Percentiles rank a stretch among this genome's conserved stretches.
phyloP scores from a whole-genome alignment of 2,329 filamentous ascomycete species.

The Periconia digitata region DNA sequence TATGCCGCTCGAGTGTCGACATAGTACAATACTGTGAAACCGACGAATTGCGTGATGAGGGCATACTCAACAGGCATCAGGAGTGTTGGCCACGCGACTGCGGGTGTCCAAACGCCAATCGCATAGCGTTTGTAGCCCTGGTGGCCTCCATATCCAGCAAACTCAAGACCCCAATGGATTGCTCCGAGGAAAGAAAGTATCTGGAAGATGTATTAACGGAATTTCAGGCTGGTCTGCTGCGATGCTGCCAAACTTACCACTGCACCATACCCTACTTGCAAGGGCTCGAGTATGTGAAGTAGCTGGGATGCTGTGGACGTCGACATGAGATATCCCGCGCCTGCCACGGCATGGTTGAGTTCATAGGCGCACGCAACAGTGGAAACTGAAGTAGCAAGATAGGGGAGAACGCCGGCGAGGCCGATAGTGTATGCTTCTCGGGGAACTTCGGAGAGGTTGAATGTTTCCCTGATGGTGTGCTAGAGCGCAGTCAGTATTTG shows the following conservation, averaged over 20 bases:
- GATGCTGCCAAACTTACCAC: slow-evolving; percentile 61
- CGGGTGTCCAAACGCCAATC: slow-evolving; percentile 77
- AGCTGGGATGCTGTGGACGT: slow-evolving; percentile 71
- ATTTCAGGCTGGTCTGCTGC: background rate
- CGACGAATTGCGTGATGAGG: slow-evolving; percentile 79
- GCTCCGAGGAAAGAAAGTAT: slow-evolving; percentile 94
- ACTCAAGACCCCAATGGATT: slow-evolving; percentile 92
- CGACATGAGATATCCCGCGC: slow-evolving; percentile 65
- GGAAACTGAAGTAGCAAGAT: slow-evolving; percentile 78
- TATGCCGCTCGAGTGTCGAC: slow-evolving; percentile 73
- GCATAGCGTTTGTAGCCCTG: slow-evolving; percentile 79
- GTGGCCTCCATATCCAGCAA: slow-evolving; percentile 65
- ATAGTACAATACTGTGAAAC: slow-evolving; percentile 85
- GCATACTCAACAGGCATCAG: slow-evolving; percentile 83
- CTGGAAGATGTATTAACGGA: slow-evolving; percentile 42
- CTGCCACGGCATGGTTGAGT: slow-evolving; percentile 69
- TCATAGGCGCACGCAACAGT: slow-evolving; percentile 84
- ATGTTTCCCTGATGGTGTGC: slow-evolving; percentile 53
- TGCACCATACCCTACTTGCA: slow-evolving; percentile 90
- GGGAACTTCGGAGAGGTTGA: slow-evolving; percentile 50
- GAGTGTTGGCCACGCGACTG: slow-evolving; percentile 86
- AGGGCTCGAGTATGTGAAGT: slow-evolving; percentile 75
- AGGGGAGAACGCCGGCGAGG: slow-evolving; percentile 58
- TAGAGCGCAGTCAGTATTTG: slow-evolving; percentile 21
- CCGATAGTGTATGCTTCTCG: slow-evolving; percentile 53